Base-by-base conservation (phyloP, 1,284 basidiomycete species). In the Boletus calvinii region DNA sequence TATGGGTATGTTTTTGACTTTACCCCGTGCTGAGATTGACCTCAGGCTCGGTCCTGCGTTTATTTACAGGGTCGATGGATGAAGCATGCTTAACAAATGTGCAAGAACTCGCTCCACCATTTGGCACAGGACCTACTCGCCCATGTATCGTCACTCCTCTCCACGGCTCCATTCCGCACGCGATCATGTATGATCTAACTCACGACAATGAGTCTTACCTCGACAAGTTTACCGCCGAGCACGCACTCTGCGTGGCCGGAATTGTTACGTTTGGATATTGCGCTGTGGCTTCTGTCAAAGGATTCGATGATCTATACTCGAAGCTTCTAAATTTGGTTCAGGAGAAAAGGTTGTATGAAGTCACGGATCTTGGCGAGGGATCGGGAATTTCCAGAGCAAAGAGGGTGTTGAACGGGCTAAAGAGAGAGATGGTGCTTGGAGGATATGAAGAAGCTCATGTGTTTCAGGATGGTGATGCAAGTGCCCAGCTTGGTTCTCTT, bases 271-370 rank as follows among this genome's bases (percentile, higher is more conserved):
- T 97, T 72, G 88, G 88, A 42, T 84, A 83, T 64, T 90, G 84
- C 15, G 94, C 90, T 6, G 81, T 91, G 43, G 94, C 94, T 1
- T 94, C 92, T 6, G 93, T 93, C 60, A 96, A 97, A 70, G 94
- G 94, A 31, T 96, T 95, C 64, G 94, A 98, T 65, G 94, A 98
- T 63, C 72, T 98, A n/a, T 97, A 97, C 67, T 94, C 94, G 6
- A 93, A 92, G 68, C 72, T 95, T 17, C 72, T 98, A 37, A 83
- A 96, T 67, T 77, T 98, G 32, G 95, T 98, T 13, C 76, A 75
- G 12, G 94, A 98, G 70, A 87, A 82, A 62, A 77, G 93, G 56
- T 70, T 73, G 61, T 98, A 98, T 65, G 87, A 91, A 59, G 64
- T 77, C 39, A 82, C 74, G 32, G 74, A 74, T 6, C 67, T 81